A percentile compares a stretch with the other conserved stretches of the same genome.
phyloP scores from a whole-genome alignment of 148 eudicot genomes.

The Persicaria maculosa region DNA sequence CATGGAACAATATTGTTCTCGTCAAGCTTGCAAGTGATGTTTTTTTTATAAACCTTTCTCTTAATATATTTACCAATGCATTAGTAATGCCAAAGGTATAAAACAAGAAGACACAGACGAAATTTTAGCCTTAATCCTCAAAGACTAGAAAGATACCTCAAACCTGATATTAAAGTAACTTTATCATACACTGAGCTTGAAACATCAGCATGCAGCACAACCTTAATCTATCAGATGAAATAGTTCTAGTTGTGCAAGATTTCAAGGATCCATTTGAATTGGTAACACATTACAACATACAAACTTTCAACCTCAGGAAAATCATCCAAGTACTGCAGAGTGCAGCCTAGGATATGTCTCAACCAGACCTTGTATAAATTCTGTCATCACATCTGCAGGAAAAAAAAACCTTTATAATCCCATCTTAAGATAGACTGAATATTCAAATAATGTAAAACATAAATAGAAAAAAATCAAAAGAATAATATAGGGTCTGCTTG shows the following conservation, averaged over 20 bases:
- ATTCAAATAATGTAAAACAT: background rate
- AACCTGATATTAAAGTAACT: slow-evolving; percentile 94
- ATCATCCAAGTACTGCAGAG: slow-evolving; percentile 94
- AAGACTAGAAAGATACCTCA: slow-evolving; percentile 3
- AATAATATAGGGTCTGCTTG: too few species aligned
- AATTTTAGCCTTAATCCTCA: background rate
- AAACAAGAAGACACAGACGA: background rate
- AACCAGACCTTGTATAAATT: slow-evolving; percentile 87
- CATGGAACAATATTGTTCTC: background rate
- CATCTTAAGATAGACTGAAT: background rate
- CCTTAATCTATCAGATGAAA: slow-evolving; percentile 56
- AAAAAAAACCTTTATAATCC: slow-evolving; percentile 8
- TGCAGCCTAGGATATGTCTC: slow-evolving; percentile 93
- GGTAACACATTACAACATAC: background rate
- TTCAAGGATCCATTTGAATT: background rate
- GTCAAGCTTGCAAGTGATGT: too few species aligned
- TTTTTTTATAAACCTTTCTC: too few species aligned
- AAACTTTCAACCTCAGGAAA: slow-evolving; percentile 61
- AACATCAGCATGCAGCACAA: slow-evolving; percentile 92
- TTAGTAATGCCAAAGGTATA: background rate
- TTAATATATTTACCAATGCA: too few species aligned
- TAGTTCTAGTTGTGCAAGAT: background rate
- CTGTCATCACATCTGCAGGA: slow-evolving; percentile 77
- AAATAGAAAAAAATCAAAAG: too few species aligned
- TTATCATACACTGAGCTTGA: slow-evolving; percentile 56